Evolutionary conservation across 306 rosid genomes (phyloP).

Genomic region (Canavalia gladiata): DNA sequence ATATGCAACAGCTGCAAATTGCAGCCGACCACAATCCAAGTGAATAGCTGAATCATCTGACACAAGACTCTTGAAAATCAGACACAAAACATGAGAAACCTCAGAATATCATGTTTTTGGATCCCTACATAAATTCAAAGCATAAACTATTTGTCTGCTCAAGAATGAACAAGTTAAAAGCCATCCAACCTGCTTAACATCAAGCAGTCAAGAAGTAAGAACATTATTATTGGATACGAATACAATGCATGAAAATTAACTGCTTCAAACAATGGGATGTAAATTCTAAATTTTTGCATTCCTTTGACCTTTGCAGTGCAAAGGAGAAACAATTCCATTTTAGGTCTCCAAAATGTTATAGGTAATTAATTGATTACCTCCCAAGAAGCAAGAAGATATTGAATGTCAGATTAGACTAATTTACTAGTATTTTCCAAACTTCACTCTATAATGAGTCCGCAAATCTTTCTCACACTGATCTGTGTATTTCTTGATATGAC

Average conservation of each 20-base stretch:
- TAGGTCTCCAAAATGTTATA: conserved; percentile 13
- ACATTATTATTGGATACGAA: neutral
- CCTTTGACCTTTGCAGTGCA: neutral
- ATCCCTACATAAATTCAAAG: neutral
- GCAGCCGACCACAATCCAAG: conserved; percentile 6
- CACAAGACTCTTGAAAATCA: conserved; percentile 17
- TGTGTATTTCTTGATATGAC: neutral
- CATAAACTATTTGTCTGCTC: neutral
- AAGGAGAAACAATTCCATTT: conserved; percentile 8
- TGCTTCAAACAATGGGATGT: conserved; percentile 13
- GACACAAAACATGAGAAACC: conserved; percentile 22
- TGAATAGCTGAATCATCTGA: conserved; percentile 23
- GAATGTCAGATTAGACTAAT: conserved; percentile 3
- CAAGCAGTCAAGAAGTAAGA: conserved; percentile 24
- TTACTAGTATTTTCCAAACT: conserved; percentile 20
- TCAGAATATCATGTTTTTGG: neutral
- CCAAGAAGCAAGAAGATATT: conserved; percentile 13
- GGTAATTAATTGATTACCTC: conserved; percentile 20
- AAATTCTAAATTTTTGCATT: conserved; percentile 10
- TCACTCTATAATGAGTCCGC: neutral
- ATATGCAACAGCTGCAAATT: neutral
- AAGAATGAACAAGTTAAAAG: neutral
- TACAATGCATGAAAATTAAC: neutral
- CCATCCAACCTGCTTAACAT: conserved; percentile 7
- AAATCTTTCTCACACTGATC: conserved; percentile 17